Evolutionary conservation across 2,329 filamentous ascomycete species (phyloP).

Genomic region (Alternaria consortialis): DNA sequence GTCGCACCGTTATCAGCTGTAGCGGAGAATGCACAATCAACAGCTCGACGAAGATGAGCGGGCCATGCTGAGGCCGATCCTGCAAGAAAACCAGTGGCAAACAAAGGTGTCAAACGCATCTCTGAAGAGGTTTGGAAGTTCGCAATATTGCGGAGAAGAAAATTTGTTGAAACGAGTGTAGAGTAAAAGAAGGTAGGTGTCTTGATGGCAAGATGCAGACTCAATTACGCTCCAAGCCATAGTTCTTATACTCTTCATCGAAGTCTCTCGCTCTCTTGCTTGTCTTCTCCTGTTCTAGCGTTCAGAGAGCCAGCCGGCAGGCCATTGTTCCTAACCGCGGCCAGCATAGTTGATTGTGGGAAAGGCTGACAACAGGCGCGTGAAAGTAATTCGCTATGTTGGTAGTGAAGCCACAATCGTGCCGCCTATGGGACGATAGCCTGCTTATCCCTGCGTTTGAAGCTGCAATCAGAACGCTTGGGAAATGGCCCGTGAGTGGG

Average conservation of each 20-base stretch:
- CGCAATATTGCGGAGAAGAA: background rate
- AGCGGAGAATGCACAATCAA: conserved; percentile 3
- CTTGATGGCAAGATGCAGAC: conserved; percentile 1
- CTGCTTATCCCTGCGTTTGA: background rate
- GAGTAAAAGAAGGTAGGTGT: background rate
- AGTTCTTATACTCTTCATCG: conserved; percentile 1
- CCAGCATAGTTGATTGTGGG: background rate
- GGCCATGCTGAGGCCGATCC: background rate
- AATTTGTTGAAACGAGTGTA: background rate
- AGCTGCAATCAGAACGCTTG: background rate
- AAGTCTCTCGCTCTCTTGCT: background rate
- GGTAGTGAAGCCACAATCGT: background rate
- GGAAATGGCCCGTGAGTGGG: background rate
- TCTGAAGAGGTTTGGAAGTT: background rate
- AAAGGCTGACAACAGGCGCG: background rate
- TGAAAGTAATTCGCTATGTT: background rate
- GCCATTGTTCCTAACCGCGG: background rate
- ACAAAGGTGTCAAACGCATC: background rate
- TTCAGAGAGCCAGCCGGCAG: background rate
- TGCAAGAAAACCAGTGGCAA: background rate
- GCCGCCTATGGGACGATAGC: background rate
- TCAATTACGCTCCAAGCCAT: background rate
- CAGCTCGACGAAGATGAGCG: conserved; percentile 1
- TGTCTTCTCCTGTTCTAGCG: background rate
- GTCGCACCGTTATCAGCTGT: background rate